These are phyloP conservation scores for Cystofilobasidium bisporidii DNA, from an alignment of 768 basidiomycete species.

Conservation along the genomic window DNA sequence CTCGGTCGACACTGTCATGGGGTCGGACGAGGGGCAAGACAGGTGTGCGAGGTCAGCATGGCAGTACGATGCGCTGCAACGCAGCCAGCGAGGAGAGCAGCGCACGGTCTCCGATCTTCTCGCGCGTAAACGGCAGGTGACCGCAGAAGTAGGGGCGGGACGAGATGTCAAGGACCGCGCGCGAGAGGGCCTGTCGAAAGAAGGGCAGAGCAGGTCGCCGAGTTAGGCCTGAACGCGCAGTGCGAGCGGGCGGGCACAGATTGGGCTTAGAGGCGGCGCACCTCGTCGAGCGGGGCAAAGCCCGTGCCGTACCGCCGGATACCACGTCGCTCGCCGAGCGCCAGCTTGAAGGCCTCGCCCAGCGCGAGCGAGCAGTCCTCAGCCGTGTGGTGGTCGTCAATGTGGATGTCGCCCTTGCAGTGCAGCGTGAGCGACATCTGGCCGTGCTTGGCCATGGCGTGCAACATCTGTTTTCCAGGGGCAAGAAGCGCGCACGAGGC, in stretches of 20 bases:
- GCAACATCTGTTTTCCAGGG: constrained; percentile 68
- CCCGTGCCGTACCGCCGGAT: constrained; percentile 93
- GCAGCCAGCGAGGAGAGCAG: not conserved
- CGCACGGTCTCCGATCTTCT: constrained; percentile 49
- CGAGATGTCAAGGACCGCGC: constrained; percentile 97
- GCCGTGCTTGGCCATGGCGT: constrained; percentile 91
- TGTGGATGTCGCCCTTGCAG: constrained; percentile 90
- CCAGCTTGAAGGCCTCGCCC: constrained; percentile 74
- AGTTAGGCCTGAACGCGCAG: no score
- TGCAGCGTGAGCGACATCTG: constrained; percentile 84
- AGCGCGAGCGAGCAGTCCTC: constrained; percentile 59
- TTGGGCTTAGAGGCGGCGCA: constrained; percentile 38
- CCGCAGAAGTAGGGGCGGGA: constrained; percentile 92
- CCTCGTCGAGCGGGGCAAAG: constrained; percentile 95
- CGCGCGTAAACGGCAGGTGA: constrained; percentile 51
- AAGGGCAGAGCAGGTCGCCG: not conserved
- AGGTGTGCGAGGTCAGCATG: not conserved
- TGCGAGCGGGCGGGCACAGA: not conserved
- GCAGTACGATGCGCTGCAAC: no score
- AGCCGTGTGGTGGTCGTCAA: constrained; percentile 98
- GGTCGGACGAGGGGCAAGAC: not conserved
- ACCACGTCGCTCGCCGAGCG: constrained; percentile 85
- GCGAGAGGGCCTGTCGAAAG: constrained; percentile 64
- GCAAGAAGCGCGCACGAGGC: not conserved
- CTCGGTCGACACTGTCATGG: constrained; percentile 53